Conservation (phyloP, 345 rosid species). For the Punica granatum region DNA sequence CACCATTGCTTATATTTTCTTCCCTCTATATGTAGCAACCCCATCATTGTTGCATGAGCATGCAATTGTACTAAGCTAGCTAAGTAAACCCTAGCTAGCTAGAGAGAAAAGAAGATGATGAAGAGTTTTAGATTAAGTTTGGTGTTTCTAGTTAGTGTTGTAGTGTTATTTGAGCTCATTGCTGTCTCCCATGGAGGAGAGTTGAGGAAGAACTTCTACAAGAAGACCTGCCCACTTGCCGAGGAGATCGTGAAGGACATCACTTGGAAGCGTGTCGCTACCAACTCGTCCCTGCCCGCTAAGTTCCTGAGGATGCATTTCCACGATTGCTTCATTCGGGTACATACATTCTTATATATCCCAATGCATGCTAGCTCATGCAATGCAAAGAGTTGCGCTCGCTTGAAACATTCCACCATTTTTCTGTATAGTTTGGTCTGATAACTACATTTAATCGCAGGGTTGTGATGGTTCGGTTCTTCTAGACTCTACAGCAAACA, state of each 20-base stretch:
- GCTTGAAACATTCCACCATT: no score
- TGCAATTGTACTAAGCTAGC: background rate
- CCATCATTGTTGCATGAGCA: background rate
- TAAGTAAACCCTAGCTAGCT: background rate
- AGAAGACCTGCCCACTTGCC: constrained; percentile 26
- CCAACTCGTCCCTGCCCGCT: constrained; percentile 26
- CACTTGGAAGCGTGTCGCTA: constrained; percentile 23
- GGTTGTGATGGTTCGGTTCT: constrained; percentile 25
- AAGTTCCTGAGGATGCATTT: constrained; percentile 43
- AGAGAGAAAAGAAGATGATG: background rate
- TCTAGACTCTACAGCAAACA: constrained; percentile 22
- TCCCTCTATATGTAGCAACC: background rate
- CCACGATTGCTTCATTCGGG: constrained; percentile 50
- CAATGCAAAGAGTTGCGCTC: no score
- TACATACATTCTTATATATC: background rate
- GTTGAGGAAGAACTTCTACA: constrained; percentile 25
- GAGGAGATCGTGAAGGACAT: constrained; percentile 23
- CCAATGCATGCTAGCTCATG: no score
- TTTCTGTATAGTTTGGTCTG: no score
- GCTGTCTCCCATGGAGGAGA: constrained; percentile 18
- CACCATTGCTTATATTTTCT: background rate
- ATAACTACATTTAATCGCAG: no score
- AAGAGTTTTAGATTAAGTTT: background rate
- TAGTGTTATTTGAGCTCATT: background rate
- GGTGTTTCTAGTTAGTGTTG: background rate